Base-by-base conservation (phyloP, 2,329 filamentous ascomycete species). In the Fusarium sp. region DNA sequence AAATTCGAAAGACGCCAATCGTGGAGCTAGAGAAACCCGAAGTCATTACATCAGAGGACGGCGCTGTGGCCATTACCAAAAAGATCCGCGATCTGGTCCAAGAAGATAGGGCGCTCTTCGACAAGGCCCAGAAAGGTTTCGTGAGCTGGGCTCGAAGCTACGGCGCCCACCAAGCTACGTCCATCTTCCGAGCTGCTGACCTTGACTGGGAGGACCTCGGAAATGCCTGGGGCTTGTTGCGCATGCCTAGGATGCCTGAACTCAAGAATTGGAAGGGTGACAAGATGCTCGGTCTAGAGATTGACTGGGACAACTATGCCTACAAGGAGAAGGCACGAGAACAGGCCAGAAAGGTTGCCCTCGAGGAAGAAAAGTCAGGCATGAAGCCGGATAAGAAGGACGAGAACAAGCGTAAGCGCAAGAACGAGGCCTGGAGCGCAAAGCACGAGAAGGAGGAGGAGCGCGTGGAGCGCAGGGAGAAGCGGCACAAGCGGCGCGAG, bases 131-230 rank as follows among this genome's bases (percentile, higher is more conserved):
- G 80, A 91, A 92, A 71, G 97, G 92, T 1, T 98, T 99, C 77
- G 96, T 98, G 25, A 96, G 93, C 80, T 98, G 95, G 94, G 91
- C 97, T 2, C 91, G 95, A 80, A 93, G 94, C 75, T 98, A 98
- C 84, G 93, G 91, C 80, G 97, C 97, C 79, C 97, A 98, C 79
- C 91, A 95, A 75, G 95, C 96, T 1, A 92, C 91, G 69, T 97
- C 95, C 79, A 98, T 99, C 75, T 99, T 99, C 86, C 91, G 93
- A 13, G 86, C 95, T 3, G 82, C 88, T 4, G 95, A 97, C 78
- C 87, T 98, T 18, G 92, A 98, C 81, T 99, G 97, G 97, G 85
- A 88, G 6, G 93, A 95, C 63, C 87, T 97, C 1, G 96, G 92
- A 1, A 87, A 91, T 63, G 93, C 93, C 1, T 99, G 96, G 94